These are phyloP conservation scores for Arabidopsis thaliana DNA, from an alignment of 345 rosid species.

Conservation along the genomic window DNA sequence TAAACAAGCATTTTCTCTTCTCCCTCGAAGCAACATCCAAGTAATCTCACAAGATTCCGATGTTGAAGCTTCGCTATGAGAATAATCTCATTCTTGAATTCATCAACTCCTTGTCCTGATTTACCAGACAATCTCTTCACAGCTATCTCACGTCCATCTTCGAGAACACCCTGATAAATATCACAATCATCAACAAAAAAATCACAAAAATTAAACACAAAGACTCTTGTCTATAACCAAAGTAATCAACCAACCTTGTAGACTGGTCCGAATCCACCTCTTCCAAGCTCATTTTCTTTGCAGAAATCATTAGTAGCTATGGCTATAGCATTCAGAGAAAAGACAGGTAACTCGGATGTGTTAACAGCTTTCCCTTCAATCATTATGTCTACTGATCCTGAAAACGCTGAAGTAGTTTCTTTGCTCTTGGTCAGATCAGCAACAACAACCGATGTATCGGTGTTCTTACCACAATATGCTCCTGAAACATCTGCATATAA, in stretches of 20 bases:
- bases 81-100: conserved; percentile 66
- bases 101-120: conserved; percentile 67
- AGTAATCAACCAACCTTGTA: conserved; percentile 41
- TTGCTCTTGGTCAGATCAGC: conserved; percentile 37
- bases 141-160: conserved; percentile 68
- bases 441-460: conserved; percentile 33
- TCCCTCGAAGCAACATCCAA: conserved; percentile 71
- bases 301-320: conserved; percentile 43
- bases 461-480: conserved; percentile 40
- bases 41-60: conserved; percentile 68
- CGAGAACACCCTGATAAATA: conserved; percentile 60
- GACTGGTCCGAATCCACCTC: conserved; percentile 49
- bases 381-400: conserved; percentile 47
- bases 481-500: conserved; percentile 58
- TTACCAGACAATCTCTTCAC: conserved; percentile 63
- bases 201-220: not conserved
- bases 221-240: not conserved
- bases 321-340: conserved; percentile 29
- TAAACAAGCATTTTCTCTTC: conserved; percentile 69
- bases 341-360: conserved; percentile 46
- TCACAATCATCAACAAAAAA: conserved; percentile 14
- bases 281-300: conserved; percentile 45
- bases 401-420: conserved; percentile 34
- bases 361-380: conserved; percentile 46
- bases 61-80: conserved; percentile 69